Percentiles rank a stretch among this genome's conserved stretches.
These are phyloP conservation scores for Helenozyma rhizophorensis DNA, from an alignment of 805 yeast genomes.

Conservation along the genomic window DNA sequence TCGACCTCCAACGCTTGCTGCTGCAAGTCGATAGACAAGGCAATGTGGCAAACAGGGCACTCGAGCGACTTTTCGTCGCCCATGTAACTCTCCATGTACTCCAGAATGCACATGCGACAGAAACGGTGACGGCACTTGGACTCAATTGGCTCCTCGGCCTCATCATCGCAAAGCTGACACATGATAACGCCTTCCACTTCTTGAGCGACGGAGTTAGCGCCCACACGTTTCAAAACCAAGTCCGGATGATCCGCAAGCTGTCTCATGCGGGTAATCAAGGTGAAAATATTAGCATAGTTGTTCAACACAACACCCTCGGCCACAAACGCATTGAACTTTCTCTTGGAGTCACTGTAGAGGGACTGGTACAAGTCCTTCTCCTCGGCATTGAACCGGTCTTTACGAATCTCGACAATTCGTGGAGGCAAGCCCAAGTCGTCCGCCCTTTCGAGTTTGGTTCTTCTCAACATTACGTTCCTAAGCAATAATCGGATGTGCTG, in stretches of 20 bases:
- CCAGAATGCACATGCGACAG: slow-evolving; percentile 88
- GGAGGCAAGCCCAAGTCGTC: slow-evolving; percentile 98
- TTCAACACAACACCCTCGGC: slow-evolving; percentile 95
- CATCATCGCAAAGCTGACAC: slow-evolving; percentile 94
- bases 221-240: slow-evolving; percentile 72
- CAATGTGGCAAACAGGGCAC: slow-evolving; percentile 96
- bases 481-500: slow-evolving; percentile 68
- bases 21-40: slow-evolving; percentile 81
- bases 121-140: slow-evolving; percentile 92
- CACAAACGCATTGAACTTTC: slow-evolving; percentile 88
- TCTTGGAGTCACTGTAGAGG: slow-evolving; percentile 76
- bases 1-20: slow-evolving; percentile 81
- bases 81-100: slow-evolving; percentile 77
- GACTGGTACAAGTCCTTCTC: slow-evolving; percentile 91
- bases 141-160: slow-evolving; percentile 95
- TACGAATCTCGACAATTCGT: slow-evolving; percentile 81
- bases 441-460: slow-evolving; percentile 94
- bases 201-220: slow-evolving; percentile 29
- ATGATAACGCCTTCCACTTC: slow-evolving; percentile 56
- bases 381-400: slow-evolving; percentile 87
- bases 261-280: slow-evolving; percentile 94
- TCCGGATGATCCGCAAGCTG: slow-evolving; percentile 99
- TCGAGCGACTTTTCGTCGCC: slow-evolving; percentile 59
- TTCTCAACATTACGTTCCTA: slow-evolving; percentile 80
- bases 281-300: slow-evolving; percentile 95